Evolutionary conservation across 2,329 filamentous ascomycete genomes (phyloP).

Genomic region (Apiospora saccharicola): DNA sequence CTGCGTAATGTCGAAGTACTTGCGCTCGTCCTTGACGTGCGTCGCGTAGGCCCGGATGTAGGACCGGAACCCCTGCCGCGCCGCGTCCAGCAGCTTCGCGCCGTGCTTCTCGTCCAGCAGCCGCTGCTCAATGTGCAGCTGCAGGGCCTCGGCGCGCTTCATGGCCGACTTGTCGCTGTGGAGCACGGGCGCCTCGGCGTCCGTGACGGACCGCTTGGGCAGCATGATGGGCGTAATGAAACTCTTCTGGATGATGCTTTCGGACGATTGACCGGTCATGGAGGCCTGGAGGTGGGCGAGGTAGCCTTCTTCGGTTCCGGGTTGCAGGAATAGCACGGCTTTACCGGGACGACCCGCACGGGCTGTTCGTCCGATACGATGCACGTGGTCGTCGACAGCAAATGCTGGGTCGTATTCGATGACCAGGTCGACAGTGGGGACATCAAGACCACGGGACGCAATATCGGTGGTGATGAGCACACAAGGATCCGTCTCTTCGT

Average conservation of each 20-base stretch:
- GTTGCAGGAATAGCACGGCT: constrained; percentile 87
- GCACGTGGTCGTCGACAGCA: constrained; percentile 89
- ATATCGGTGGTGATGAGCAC: constrained; percentile 95
- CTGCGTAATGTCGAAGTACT: constrained; percentile 89
- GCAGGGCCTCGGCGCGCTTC: constrained; percentile 61
- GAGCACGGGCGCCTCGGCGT: constrained; percentile 64
- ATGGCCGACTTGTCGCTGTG: constrained; percentile 54
- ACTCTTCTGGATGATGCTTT: constrained; percentile 69
- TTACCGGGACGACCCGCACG: constrained; percentile 89
- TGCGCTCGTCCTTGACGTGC: constrained; percentile 83
- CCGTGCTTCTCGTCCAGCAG: constrained; percentile 51
- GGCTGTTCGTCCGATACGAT: constrained; percentile 93
- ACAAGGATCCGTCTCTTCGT: constrained; percentile 74
- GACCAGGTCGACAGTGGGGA: constrained; percentile 93
- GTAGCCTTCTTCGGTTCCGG: constrained; percentile 92
- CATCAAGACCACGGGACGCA: constrained; percentile 91
- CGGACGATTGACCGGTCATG: constrained; percentile 59
- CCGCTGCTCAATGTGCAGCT: constrained; percentile 67
- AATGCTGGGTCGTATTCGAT: constrained; percentile 97
- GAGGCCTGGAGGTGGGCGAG: constrained; percentile 71
- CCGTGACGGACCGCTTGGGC: constrained; percentile 60
- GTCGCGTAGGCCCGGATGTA: constrained; percentile 96
- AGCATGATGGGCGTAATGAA: constrained; percentile 67
- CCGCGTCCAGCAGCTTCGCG: constrained; percentile 75
- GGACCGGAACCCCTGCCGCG: constrained; percentile 85